Base-by-base conservation (phyloP, 2,329 filamentous ascomycete species). In the Pseudohalonectria lignicola region DNA sequence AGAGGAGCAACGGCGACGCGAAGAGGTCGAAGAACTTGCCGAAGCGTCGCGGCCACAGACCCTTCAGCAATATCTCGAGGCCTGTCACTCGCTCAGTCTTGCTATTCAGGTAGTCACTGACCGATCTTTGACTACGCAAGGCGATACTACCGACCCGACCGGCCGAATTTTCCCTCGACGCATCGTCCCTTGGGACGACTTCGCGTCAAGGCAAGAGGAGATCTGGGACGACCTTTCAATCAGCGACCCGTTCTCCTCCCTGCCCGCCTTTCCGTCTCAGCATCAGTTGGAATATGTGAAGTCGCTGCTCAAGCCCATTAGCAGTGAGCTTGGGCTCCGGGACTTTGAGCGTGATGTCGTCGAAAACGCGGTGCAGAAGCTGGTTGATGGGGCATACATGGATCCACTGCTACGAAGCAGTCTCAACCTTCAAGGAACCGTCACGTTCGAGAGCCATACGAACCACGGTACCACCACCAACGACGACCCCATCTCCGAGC, bases 381-480 rank as follows among this genome's bases (percentile, higher is more conserved):
- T 64, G 15, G 26, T 65, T 16, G 41, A 55, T 7, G 39, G 34
- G 26, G 44, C 49, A 3, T 53, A 48, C 18, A 40, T 52, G 2
- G 40, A 64, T 30, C 13, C 45, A 10, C 17, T 36, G 9, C 43
- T 63, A 10, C 50, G 53, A 34, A 32, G 36, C 11, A 16, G 30
- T 19, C 49, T 65, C 13, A 50, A 49, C 20, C 42, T 64, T 4
- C 26, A 40, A 12, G 55, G 57, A 36, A 51, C 51, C 2, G 45
- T 61, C 16, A 55, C 51, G 2, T 64, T 64, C 33, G 49, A 61
- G 41, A 61, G 53, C 45, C 50, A 61, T 34, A 59, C 50, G 2
- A 61, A 60, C 37, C 48, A 58, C 13, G 49, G 53, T 3, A 25
- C 20, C 28, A 41, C 31, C 23, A n/a, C n/a, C n/a, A n/a, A n/a